A percentile compares a stretch with the other conserved stretches of the same genome.
Evolutionary conservation across 2,329 filamentous ascomycete genomes (phyloP).

Genomic region (Hypoxylon sp.): DNA sequence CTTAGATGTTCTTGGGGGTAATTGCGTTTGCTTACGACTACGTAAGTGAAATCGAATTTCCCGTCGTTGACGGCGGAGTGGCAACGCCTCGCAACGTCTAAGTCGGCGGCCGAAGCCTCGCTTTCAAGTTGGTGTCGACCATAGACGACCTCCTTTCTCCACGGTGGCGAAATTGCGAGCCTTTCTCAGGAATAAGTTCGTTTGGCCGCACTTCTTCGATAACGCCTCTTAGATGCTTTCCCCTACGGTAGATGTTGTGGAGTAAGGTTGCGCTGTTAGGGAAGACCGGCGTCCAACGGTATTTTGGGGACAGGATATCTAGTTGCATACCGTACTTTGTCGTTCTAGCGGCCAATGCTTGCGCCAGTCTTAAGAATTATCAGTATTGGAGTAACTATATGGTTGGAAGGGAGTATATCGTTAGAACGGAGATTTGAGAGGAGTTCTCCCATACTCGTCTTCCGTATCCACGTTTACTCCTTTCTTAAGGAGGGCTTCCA

Average conservation of each 20-base stretch:
- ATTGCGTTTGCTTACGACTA: too few relatives aligned
- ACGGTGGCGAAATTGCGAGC: constrained; percentile 7
- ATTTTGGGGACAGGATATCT: background rate
- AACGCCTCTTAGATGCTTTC: constrained; percentile 1
- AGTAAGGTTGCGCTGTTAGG: constrained; percentile 7
- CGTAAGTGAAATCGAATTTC: background rate
- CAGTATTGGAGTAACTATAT: background rate
- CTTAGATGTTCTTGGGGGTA: too few relatives aligned
- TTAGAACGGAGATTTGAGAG: background rate
- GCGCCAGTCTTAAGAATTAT: background rate
- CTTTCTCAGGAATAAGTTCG: background rate
- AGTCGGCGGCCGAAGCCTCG: background rate
- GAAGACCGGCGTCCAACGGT: background rate
- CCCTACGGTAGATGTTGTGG: too few relatives aligned
- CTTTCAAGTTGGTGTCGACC: background rate
- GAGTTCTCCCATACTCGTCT: constrained; percentile 7
- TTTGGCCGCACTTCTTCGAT: constrained; percentile 12
- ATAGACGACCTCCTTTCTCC: constrained; percentile 4
- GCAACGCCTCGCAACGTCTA: too few relatives aligned
- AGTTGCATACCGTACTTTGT: background rate
- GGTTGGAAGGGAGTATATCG: background rate
- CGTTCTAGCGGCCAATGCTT: background rate
- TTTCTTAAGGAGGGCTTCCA: constrained; percentile 11
- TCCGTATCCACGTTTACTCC: constrained; percentile 17
- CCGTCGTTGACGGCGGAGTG: background rate